These are phyloP conservation scores for Terana coerulea DNA, from an alignment of 768 basidiomycete genomes.

Conservation along the genomic window DNA sequence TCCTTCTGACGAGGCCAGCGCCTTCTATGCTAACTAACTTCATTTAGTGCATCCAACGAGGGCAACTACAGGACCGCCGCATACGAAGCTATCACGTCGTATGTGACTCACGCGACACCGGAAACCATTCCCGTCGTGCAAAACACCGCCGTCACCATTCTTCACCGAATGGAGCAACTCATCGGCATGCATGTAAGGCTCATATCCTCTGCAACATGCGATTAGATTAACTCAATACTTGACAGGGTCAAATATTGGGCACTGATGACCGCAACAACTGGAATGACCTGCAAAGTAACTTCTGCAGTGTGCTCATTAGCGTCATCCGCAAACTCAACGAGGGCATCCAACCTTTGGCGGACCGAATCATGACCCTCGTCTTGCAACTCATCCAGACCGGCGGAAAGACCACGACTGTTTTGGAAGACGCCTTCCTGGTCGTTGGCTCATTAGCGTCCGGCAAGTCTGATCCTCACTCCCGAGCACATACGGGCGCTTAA, in stretches of 20 bases:
- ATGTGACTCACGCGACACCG: constrained; percentile 72
- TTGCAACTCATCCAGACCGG: constrained; percentile 82
- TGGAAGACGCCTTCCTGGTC: constrained; percentile 95
- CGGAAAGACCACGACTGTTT: constrained; percentile 89
- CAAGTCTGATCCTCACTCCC: constrained; percentile 24
- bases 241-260: constrained; percentile 95
- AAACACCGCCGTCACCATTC: constrained; percentile 74
- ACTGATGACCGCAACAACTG: constrained; percentile 97
- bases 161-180: constrained; percentile 89
- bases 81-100: constrained; percentile 92
- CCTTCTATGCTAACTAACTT: not conserved
- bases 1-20: constrained; percentile 5
- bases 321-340: constrained; percentile 80
- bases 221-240: no score
- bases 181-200: constrained; percentile 76
- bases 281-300: constrained; percentile 96
- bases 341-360: constrained; percentile 83
- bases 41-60: constrained; percentile 73
- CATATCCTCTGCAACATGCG: no score
- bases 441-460: constrained; percentile 84
- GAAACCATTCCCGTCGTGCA: constrained; percentile 82
- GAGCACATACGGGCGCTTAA: not conserved
- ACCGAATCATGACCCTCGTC: constrained; percentile 92
- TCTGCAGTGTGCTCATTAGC: constrained; percentile 87
- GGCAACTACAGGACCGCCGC: constrained; percentile 92